Conservation (phyloP, 805 yeast species). For the Wickerhamomyces bisporus region DNA sequence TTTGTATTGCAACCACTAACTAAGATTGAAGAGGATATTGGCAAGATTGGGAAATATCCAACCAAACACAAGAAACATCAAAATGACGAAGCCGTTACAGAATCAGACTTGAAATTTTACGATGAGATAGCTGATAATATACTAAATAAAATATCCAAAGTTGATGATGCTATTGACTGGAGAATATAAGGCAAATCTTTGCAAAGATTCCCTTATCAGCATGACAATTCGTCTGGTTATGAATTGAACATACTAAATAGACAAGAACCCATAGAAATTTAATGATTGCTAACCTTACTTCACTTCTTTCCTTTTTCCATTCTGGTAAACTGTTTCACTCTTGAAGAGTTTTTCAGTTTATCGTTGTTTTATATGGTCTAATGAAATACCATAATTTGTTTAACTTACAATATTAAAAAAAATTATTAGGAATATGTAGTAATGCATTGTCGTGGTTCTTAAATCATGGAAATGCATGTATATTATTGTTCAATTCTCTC, state of each 20-base stretch:
- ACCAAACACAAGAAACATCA: slow-evolving; percentile 1
- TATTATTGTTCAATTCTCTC: neutral
- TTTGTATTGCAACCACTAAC: slow-evolving; percentile 14
- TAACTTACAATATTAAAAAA: too few relatives aligned
- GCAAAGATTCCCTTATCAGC: too few relatives aligned
- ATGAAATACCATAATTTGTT: neutral
- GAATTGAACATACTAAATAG: slow-evolving; percentile 4
- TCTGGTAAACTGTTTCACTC: too few relatives aligned
- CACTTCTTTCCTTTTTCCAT: neutral
- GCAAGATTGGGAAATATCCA: slow-evolving; percentile 8
- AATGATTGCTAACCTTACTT: neutral
- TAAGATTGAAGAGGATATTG: slow-evolving; percentile 19
- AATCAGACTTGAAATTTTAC: slow-evolving; percentile 12
- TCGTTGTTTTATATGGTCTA: neutral
- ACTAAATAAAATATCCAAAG: slow-evolving; percentile 10
- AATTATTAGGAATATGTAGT: too few relatives aligned
- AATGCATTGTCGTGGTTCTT: too few relatives aligned
- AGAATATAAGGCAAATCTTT: too few relatives aligned
- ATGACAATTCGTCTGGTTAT: too few relatives aligned
- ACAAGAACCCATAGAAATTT: neutral
- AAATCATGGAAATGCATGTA: too few relatives aligned
- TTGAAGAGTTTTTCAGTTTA: neutral
- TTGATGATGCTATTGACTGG: slow-evolving; percentile 17
- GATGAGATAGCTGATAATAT: slow-evolving; percentile 25
- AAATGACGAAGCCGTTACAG: neutral